Conservation (phyloP, 23 red algal genomes). For the Cyanidiococcus yangmingshanensis region DNA sequence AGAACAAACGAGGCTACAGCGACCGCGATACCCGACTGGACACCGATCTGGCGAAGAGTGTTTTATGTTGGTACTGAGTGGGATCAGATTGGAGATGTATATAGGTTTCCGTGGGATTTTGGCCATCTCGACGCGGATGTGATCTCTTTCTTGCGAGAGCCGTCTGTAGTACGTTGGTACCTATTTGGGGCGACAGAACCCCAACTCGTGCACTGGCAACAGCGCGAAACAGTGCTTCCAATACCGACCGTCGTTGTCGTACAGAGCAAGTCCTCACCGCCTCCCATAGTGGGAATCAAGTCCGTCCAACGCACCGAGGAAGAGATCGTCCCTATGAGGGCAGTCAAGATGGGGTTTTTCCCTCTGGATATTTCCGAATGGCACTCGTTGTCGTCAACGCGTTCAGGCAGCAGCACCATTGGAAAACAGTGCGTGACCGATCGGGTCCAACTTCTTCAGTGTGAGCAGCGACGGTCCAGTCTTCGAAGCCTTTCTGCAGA, state of each 20-base stretch:
- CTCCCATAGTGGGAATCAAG: constrained; percentile 69
- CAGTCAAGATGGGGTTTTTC: constrained; percentile 81
- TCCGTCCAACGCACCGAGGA: constrained; percentile 82
- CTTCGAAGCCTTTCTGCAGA: constrained; percentile 65
- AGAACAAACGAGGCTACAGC: too few relatives aligned
- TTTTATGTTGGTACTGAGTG: constrained; percentile 91
- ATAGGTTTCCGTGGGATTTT: constrained; percentile 83
- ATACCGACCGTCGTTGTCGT: constrained; percentile 82
- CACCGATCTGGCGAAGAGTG: constrained; percentile 51
- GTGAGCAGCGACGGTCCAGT: constrained; percentile 56
- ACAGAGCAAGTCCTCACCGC: constrained; percentile 50
- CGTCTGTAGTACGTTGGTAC: constrained; percentile 29
- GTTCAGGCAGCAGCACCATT: background rate
- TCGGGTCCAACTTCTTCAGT: constrained; percentile 64
- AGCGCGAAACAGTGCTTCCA: constrained; percentile 42
- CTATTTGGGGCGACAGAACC: constrained; percentile 92
- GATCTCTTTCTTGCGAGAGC: constrained; percentile 29
- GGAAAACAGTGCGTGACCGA: background rate
- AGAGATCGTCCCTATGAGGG: constrained; percentile 80
- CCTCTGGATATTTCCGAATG: constrained; percentile 20
- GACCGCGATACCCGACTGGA: background rate
- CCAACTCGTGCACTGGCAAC: constrained; percentile 39
- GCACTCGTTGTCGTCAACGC: background rate
- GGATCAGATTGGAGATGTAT: constrained; percentile 77
- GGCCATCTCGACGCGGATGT: constrained; percentile 80